These are phyloP conservation scores for Apodospora peruviana DNA, from an alignment of 495 filamentous ascomycete species.

Conservation along the genomic window DNA sequence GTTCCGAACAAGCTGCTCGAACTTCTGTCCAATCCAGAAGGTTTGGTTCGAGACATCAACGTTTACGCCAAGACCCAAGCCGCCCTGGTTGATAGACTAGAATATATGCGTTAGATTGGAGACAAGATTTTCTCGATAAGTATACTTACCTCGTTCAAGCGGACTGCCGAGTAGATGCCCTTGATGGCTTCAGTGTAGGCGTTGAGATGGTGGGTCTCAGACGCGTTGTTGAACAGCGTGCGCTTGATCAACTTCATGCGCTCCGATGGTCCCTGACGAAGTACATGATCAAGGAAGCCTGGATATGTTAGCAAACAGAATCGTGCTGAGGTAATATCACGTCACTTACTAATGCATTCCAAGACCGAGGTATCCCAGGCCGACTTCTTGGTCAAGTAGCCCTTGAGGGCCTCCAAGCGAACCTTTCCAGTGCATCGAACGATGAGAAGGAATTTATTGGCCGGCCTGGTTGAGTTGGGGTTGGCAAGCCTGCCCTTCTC, in stretches of 20 bases:
- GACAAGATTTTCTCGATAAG: background rate
- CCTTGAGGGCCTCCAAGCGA: constrained; percentile 54
- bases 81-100: constrained; percentile 34
- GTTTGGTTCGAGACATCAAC: constrained; percentile 74
- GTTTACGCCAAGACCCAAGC: constrained; percentile 64
- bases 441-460: constrained; percentile 51
- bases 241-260: constrained; percentile 64
- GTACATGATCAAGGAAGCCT: constrained; percentile 76
- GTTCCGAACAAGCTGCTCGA: constrained; percentile 24
- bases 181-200: constrained; percentile 66
- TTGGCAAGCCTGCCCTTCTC: constrained; percentile 37
- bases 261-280: constrained; percentile 69
- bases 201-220: constrained; percentile 9
- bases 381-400: constrained; percentile 56
- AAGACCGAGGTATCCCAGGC: constrained; percentile 59
- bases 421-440: constrained; percentile 57
- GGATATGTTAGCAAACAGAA: constrained; percentile 1
- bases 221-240: constrained; percentile 60
- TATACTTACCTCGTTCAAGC: constrained; percentile 42
- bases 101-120: background rate
- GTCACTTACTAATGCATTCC: constrained; percentile 61
- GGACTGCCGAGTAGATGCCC: constrained; percentile 76
- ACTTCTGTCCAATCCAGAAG: constrained; percentile 55
- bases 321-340: too few relatives aligned
- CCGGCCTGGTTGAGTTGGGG: constrained; percentile 23